These are phyloP conservation scores for Gracilaria vermiculophylla DNA, from an alignment of 23 red algal species.

Conservation along the genomic window DNA sequence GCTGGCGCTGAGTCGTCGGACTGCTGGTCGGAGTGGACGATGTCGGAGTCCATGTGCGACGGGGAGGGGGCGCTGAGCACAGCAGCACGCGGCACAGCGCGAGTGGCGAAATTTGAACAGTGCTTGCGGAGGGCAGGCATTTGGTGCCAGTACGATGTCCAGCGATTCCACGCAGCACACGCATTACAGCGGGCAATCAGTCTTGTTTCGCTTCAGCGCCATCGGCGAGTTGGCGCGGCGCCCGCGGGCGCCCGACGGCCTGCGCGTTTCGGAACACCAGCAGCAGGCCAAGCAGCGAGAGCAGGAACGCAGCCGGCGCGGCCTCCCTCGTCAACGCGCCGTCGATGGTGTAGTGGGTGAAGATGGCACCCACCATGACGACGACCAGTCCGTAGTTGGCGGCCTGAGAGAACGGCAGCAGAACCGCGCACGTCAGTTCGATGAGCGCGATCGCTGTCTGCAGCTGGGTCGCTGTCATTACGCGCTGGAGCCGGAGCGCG, in stretches of 20 bases:
- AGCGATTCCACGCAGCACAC: too few species aligned
- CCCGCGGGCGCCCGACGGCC: neutral
- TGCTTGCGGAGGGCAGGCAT: too few species aligned
- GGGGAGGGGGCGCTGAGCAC: too few species aligned
- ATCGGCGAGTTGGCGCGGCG: too few species aligned
- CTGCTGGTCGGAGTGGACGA: neutral
- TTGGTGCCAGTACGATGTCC: too few species aligned
- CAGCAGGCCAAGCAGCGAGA: neutral
- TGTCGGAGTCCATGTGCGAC: neutral
- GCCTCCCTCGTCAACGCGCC: slow-evolving; percentile 1
- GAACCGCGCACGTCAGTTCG: neutral
- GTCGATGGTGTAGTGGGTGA: neutral
- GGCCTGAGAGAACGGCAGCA: neutral
- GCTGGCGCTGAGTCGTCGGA: too few species aligned
- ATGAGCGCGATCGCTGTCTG: neutral
- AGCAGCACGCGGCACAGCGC: too few species aligned
- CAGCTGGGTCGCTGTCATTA: neutral
- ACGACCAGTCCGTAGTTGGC: neutral
- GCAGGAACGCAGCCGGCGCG: neutral
- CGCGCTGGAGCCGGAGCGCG: neutral
- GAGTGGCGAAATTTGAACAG: too few species aligned
- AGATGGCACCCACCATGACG: neutral
- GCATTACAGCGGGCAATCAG: too few species aligned
- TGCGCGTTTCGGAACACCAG: neutral
- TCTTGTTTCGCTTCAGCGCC: too few species aligned